A percentile compares a stretch with the other conserved stretches of the same genome.
phyloP scores from a whole-genome alignment of 768 basidiomycete genomes.

The Termitomyces sp. region DNA sequence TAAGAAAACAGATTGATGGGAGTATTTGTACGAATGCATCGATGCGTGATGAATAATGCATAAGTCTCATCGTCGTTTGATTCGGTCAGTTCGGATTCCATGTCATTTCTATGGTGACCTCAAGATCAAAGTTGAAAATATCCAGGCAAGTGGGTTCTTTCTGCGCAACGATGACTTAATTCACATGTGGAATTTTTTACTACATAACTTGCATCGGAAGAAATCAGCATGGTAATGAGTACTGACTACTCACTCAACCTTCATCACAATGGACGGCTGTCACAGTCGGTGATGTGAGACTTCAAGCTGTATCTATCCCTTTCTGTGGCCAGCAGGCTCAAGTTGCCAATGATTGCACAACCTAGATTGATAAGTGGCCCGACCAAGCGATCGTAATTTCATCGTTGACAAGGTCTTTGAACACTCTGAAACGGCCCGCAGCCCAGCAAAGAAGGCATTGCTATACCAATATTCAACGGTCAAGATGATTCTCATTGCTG shows the following conservation, averaged over 20 bases:
- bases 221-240: background rate
- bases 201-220: background rate
- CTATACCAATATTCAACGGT: background rate
- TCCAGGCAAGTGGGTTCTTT: background rate
- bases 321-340: background rate
- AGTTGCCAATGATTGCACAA: background rate
- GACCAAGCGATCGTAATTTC: background rate
- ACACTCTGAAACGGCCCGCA: background rate
- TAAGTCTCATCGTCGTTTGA: conserved; percentile 17
- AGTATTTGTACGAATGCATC: conserved; percentile 30
- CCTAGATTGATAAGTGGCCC: background rate
- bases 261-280: background rate
- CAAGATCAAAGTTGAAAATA: background rate
- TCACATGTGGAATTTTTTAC: conserved; percentile 9
- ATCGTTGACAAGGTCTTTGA: background rate
- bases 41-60: background rate
- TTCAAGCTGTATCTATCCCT: background rate
- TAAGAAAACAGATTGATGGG: conserved; percentile 17
- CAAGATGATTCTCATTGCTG: background rate
- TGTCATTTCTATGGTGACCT: conserved; percentile 24
- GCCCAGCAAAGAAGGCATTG: background rate
- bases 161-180: background rate
- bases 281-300: background rate
- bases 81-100: conserved; percentile 23
- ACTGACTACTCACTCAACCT: background rate